Conservation (phyloP, 148 eudicot species). For the Persicaria tinctoria region DNA sequence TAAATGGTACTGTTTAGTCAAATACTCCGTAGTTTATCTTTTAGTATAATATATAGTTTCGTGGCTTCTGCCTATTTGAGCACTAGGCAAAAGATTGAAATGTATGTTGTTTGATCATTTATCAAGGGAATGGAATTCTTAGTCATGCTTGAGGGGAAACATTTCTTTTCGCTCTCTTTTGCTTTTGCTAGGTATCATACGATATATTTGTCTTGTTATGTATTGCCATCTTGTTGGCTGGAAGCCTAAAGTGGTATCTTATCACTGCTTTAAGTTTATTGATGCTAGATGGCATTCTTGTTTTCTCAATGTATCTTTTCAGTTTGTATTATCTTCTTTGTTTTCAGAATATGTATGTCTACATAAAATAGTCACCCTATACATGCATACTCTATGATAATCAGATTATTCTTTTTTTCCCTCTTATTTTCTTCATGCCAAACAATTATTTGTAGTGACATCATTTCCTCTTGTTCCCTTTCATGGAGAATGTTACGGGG, state of each 20-base stretch:
- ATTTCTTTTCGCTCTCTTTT: background rate
- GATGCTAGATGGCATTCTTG: background rate
- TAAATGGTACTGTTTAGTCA: too few species aligned
- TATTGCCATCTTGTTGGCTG: too few species aligned
- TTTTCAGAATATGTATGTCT: background rate
- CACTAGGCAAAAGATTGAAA: too few species aligned
- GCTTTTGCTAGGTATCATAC: background rate
- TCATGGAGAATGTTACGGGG: background rate
- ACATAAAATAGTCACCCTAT: background rate
- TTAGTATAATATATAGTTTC: too few species aligned
- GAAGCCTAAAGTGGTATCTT: background rate
- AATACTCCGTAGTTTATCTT: too few species aligned
- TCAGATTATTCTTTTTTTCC: background rate
- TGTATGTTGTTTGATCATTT: background rate
- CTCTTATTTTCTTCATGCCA: background rate
- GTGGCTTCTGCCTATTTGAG: too few species aligned
- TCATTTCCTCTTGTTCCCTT: background rate
- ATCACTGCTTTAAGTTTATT: background rate
- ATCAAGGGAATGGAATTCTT: background rate
- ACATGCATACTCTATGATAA: background rate
- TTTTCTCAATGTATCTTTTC: background rate
- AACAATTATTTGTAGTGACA: background rate
- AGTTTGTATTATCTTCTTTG: background rate
- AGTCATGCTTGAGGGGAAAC: background rate
- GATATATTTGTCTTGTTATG: background rate